These are phyloP conservation scores for Pistacia atlantica DNA, from an alignment of 345 rosid species.

Conservation along the genomic window DNA sequence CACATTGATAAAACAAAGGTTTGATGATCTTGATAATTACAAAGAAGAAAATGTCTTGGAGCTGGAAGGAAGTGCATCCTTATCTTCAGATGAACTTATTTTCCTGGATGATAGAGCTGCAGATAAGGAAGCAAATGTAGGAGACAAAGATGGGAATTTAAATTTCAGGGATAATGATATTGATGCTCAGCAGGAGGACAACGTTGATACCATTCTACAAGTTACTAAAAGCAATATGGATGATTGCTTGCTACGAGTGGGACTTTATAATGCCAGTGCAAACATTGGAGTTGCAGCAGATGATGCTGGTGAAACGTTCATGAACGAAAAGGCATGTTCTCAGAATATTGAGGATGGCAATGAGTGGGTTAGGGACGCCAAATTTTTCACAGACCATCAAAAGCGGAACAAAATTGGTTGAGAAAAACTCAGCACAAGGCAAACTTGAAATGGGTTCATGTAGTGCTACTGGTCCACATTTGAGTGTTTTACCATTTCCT, in stretches of 20 bases:
- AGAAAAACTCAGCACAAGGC: neutral
- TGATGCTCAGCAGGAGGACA: constrained; percentile 10
- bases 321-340: neutral
- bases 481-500: neutral
- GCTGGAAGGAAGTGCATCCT: neutral
- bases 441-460: constrained; percentile 11
- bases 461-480: neutral
- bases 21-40: neutral
- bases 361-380: neutral
- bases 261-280: neutral
- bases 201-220: neutral
- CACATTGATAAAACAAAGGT: constrained; percentile 9
- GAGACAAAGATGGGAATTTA: neutral
- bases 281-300: constrained; percentile 3
- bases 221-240: neutral
- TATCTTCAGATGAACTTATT: neutral
- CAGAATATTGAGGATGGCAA: neutral
- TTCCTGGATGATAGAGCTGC: constrained; percentile 2
- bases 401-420: neutral
- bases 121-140: neutral
- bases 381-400: neutral
- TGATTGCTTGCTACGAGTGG: neutral
- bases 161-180: neutral
- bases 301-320: neutral
- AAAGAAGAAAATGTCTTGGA: constrained; percentile 3